Evolutionary conservation across 2,329 filamentous ascomycete genomes (phyloP), one percentile per base, ranked within the genome.

Genomic region (Neobulgaria alba): DNA sequence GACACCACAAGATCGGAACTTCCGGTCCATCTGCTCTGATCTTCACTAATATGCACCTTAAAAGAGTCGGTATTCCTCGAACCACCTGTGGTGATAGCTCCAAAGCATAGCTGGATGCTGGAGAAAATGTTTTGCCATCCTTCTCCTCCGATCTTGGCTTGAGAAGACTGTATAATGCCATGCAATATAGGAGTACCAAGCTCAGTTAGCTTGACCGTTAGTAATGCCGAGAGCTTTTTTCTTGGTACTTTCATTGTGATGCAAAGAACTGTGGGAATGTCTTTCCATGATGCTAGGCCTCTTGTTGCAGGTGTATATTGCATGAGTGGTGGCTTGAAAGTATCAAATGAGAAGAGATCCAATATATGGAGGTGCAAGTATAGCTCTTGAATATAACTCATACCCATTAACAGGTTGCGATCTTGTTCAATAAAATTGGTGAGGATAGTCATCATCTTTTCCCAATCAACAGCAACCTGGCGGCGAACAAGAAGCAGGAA

Each of bases 171-270:
- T 18, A 41, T 16, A 9, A 20, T 19, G 15, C 38, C 38, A 20
- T 36, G 21, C 5, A 39, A 8, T 4, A 32, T 39, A 5, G 43
- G 35, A 4, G 26, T 35, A 3, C 34, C 36, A 7, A 20, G 4
- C n/a, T 36, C 10, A 19, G 17, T 23, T 7, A n/a, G 3, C n/a
- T 18, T 3, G 14, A 39, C 15, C 3, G 35, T 20, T 12, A 21
- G 44, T 9, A 47, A 12, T 7, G 33, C 10, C 3, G 36, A 10
- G 5, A 47, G 10, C 4, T 19, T 37, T 3, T 14, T 4, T 15
- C 34, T 38, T 8, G 47, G 36, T 10, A 49, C 34, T 4, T 17
- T 39, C 18, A 47, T 21, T 17, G 39, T 42, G 7, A 43, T 17
- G 29, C 47, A 47, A 0, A 47, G 17, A 2, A 45, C 23, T 3